These are phyloP conservation scores for Ganoderma sinense DNA, from an alignment of 1,284 basidiomycete species.

Conservation along the genomic window DNA sequence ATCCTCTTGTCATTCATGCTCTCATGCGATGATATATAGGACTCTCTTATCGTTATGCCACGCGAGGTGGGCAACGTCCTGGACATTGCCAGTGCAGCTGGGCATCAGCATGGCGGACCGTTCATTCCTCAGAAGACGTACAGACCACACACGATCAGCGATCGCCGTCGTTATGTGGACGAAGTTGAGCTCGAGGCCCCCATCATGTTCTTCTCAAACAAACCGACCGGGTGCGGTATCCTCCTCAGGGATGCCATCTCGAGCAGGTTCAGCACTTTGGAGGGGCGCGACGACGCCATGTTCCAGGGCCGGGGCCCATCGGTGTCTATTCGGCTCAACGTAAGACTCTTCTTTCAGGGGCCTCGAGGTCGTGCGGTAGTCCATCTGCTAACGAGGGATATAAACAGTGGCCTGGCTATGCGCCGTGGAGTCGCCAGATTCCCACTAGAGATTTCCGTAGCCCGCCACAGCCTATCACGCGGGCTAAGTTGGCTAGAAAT, in stretches of 20 bases:
- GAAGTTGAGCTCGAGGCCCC: slow-evolving; percentile 67
- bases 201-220: slow-evolving; percentile 63
- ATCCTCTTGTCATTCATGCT: background rate
- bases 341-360: slow-evolving; percentile 35
- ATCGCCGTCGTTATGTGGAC: slow-evolving; percentile 75
- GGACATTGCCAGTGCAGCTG: slow-evolving; percentile 25
- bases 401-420: slow-evolving; percentile 76
- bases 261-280: slow-evolving; percentile 50
- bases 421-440: slow-evolving; percentile 79
- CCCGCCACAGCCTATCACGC: slow-evolving; percentile 71
- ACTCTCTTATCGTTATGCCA: background rate
- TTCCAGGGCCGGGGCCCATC: slow-evolving; percentile 76
- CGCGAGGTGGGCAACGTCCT: slow-evolving; percentile 26
- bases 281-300: slow-evolving; percentile 64
- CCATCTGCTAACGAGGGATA: background rate
- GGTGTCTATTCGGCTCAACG: slow-evolving; percentile 78
- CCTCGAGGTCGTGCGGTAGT: background rate
- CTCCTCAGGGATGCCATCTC: slow-evolving; percentile 59
- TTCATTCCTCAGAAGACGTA: slow-evolving; percentile 71
- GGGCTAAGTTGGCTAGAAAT: slow-evolving; percentile 48
- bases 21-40: background rate
- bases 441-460: slow-evolving; percentile 79
- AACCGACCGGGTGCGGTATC: slow-evolving; percentile 64
- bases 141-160: slow-evolving; percentile 76
- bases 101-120: slow-evolving; percentile 27